Base-by-base conservation (phyloP, 176 grass and related monocot genomes). In the Poa annua region DNA sequence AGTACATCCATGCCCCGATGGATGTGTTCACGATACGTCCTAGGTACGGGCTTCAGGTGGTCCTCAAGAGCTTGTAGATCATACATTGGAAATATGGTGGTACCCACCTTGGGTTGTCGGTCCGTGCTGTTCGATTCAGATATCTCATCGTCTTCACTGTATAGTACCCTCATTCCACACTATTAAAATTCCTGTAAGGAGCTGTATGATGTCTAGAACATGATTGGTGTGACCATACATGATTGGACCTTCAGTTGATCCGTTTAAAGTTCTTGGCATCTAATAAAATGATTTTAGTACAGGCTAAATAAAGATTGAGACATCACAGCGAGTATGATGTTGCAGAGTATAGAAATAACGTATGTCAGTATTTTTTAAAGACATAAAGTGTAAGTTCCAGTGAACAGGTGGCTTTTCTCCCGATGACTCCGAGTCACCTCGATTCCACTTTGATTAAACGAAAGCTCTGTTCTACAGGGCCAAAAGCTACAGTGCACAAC, bases 61-160 rank as follows among this genome's bases (percentile, higher is more conserved):
- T 66, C 64, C 64, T 66, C 16, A 8, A 38, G 32, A 66, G 64
- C 33, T 13, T 66, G 29, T 34, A 66, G 63, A 36, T 36, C 32
- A 36, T 64, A 33, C 12, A 25, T 25, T 60, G 21, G 56, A 60
- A 25, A 59, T 56, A 21, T 64, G 60, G 14, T 33, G 12, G 12
- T 15, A 26, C 59, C 59, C 14, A 62, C 59, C 59, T 29, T 62
- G 50, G 9, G 54, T 19, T 29, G 29, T 63, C 59, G 5, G 26
- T 64, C 26, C 2, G 3, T 63, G 0, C 5, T 34, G 12, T 15
- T 3, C 6, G 61, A 3, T 64, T 64, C 61, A 64, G 6, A 64
- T 7, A 64, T 64, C 61, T 33, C 26, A 64, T 8, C 61, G 17
- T 64, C 61, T 64, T 64, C 61, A 64, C 61, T 64, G 26, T 64